Evolutionary conservation across 768 basidiomycete species (phyloP).

Genomic region (Melanogaster broomeanus): DNA sequence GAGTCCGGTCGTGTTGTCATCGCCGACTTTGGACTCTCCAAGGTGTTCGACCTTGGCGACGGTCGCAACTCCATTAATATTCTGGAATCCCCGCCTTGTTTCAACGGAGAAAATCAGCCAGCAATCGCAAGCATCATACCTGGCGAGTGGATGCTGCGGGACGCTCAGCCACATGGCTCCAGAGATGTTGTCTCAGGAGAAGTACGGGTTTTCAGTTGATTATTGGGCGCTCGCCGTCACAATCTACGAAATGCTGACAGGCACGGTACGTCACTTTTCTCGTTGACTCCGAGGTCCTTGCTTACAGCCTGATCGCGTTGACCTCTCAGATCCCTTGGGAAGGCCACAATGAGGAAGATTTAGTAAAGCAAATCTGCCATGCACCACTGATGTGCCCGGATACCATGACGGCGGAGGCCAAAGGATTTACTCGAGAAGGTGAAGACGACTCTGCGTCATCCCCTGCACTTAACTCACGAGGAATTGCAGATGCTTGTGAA

Average conservation of each 20-base stretch:
- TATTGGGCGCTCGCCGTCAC: conserved; percentile 14
- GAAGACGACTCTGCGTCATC: background rate
- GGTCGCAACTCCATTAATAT: background rate
- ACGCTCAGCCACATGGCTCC: conserved; percentile 12
- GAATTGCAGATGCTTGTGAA: conserved; percentile 9
- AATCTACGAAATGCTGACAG: conserved; percentile 10
- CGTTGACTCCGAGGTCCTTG: background rate
- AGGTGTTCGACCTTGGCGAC: conserved; percentile 10
- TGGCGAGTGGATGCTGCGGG: conserved; percentile 2
- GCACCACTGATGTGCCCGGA: background rate
- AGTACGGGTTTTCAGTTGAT: conserved; percentile 12
- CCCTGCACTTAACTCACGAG: background rate
- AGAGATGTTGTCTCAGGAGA: conserved; percentile 1
- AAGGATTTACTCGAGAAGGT: background rate
- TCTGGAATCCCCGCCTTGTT: conserved; percentile 3
- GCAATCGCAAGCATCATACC: conserved; percentile 5
- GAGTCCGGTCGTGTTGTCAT: conserved; percentile 53
- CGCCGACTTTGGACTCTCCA: conserved; percentile 63
- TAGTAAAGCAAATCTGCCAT: background rate
- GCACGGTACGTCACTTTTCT: conserved; percentile 1
- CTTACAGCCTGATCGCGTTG: background rate
- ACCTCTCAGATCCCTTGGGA: background rate
- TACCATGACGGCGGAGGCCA: background rate
- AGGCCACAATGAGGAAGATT: background rate
- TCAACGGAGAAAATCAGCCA: background rate